Evolutionary conservation across 495 filamentous ascomycete genomes (phyloP).

Genomic region (Neurospora sp.): DNA sequence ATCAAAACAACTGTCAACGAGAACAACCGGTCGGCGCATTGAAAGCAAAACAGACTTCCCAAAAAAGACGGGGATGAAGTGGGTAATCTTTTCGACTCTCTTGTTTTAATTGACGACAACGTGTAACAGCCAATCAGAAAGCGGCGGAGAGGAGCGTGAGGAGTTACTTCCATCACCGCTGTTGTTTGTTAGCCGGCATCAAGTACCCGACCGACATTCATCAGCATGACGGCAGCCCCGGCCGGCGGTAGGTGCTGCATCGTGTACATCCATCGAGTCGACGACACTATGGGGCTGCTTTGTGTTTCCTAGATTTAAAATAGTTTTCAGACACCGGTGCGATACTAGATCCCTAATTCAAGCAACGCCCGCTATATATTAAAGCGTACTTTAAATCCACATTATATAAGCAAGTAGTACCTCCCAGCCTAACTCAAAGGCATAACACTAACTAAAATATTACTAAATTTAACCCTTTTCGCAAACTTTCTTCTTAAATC

Average conservation of each 20-base stretch:
- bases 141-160: not conserved
- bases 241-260: not conserved
- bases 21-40: not conserved
- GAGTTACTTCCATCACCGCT: not conserved
- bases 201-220: not conserved
- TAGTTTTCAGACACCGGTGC: too few relatives aligned
- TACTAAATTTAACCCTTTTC: too few relatives aligned
- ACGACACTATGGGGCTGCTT: not conserved
- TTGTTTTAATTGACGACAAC: not conserved
- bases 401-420: too few relatives aligned
- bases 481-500: too few relatives aligned
- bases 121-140: not conserved
- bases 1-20: not conserved
- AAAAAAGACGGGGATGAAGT: not conserved
- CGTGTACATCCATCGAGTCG: not conserved
- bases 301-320: not conserved
- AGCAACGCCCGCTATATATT: too few relatives aligned
- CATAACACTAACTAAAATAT: too few relatives aligned
- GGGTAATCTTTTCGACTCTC: not conserved
- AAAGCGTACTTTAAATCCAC: too few relatives aligned
- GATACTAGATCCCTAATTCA: too few relatives aligned
- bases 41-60: not conserved
- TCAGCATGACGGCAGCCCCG: not conserved
- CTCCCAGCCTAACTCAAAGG: too few relatives aligned
- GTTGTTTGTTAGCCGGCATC: not conserved